Evolutionary conservation across 2,329 filamentous ascomycete genomes (phyloP), one percentile per base, ranked within the genome.

Genomic region (Verticillium nonalfalfae): DNA sequence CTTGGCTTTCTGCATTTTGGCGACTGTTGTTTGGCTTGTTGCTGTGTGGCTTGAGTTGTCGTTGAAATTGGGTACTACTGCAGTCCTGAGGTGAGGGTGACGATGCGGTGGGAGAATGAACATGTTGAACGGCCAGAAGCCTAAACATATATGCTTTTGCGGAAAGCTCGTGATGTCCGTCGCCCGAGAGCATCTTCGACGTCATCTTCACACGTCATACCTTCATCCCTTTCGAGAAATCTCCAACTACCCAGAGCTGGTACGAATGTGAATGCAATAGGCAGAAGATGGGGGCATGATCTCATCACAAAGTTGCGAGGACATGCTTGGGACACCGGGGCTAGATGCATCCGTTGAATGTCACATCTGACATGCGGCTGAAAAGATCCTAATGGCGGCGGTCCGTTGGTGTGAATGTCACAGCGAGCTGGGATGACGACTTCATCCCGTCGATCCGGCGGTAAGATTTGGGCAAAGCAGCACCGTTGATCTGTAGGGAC

Each of bases 1-100:
- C 78, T 87, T 89, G 45, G 87, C 85, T 71, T 85, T 85, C 15
- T 90, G 81, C 86, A 90, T 88, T 67, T 31, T 80, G 72, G 40
- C 54, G 39, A 7, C 5, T 7, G 31, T 6, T 52, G 21, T 34
- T 11, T 13, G 7, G 11, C 35, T 3, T 13, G 4, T 14, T 4
- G 36, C 2, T 9, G 4, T 9, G 2, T 18, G 34, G 15, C 15
- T 58, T 26, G 33, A 6, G 15, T 4, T 36, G 35, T 2, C 13
- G 9, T 52, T 21, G 18, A 10, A 11, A 9, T 26, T 26, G 6
- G n/a, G 2, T 52, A 7, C 14, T 31, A 18, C 15, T 56, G 45
- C 21, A 21, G 21, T 21, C 1, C 4, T 10, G 7, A 31, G 31
- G 4, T 35, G 40, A 34, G 31, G 18, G 0, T 55, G 34, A 18